Conservation (phyloP, 257 asterid species). For the Solanum dulcamara region DNA sequence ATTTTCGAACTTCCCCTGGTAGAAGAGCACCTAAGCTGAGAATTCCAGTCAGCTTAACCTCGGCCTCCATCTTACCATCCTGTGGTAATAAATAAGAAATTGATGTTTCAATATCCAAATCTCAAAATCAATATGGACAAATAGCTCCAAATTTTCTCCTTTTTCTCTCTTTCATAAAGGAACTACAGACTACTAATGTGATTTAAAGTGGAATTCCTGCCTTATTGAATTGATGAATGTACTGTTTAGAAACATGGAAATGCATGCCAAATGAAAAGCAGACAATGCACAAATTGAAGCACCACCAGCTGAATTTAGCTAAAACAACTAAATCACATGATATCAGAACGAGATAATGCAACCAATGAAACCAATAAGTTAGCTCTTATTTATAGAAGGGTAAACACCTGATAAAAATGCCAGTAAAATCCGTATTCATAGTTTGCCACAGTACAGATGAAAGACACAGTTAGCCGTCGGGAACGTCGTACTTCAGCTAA, state of each 20-base stretch:
- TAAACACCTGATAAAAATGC: slow-evolving; percentile 21
- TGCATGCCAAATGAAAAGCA: neutral
- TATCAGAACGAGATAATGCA: neutral
- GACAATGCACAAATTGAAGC: neutral
- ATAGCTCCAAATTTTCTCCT: neutral
- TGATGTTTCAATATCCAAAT: neutral
- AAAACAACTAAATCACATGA: neutral
- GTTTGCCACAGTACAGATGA: slow-evolving; percentile 20
- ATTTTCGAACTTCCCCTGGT: slow-evolving; percentile 29
- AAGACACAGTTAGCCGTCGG: slow-evolving; percentile 17
- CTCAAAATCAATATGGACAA: neutral
- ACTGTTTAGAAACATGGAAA: neutral
- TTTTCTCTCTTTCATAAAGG: neutral
- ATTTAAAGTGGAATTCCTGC: neutral
- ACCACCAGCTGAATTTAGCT: neutral
- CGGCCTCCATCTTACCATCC: slow-evolving; percentile 28
- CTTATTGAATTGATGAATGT: neutral
- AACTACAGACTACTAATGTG: neutral
- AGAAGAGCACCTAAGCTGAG: slow-evolving; percentile 33
- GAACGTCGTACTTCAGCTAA: slow-evolving; percentile 22
- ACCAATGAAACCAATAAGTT: neutral
- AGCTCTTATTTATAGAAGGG: neutral
- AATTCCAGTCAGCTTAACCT: slow-evolving; percentile 19
- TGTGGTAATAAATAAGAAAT: neutral
- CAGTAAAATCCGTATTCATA: slow-evolving; percentile 22